A percentile compares a stretch with the other conserved stretches of the same genome.
Evolutionary conservation across 495 filamentous ascomycete genomes (phyloP).

Genomic region (Podospora appendiculata): DNA sequence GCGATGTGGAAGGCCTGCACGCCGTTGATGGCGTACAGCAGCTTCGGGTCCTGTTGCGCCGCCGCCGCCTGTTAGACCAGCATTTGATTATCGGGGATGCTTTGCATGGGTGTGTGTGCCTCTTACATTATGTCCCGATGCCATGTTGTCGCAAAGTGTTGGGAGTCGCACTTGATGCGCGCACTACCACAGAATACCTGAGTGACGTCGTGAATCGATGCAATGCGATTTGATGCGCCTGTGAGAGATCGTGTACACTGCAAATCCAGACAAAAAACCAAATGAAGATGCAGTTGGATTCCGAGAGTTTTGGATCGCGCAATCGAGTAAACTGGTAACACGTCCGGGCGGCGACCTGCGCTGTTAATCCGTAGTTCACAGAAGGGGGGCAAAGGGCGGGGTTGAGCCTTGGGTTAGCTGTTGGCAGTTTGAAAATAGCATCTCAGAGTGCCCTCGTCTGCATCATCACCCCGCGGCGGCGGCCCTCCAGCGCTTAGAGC

Average conservation of each 20-base stretch:
- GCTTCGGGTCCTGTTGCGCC: conserved; percentile 54
- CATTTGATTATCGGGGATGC: background rate
- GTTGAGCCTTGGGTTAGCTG: no score
- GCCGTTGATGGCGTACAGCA: conserved; percentile 77
- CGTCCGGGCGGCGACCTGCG: conserved; percentile 4
- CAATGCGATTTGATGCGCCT: background rate
- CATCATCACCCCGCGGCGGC: conserved; percentile 15
- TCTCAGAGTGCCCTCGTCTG: conserved; percentile 2
- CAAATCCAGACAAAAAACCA: background rate
- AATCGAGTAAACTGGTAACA: conserved; percentile 1
- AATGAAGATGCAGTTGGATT: background rate
- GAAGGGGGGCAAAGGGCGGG: no score
- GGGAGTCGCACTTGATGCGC: no score
- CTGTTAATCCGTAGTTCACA: conserved; percentile 6
- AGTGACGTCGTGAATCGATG: background rate
- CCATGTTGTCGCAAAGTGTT: conserved; percentile 22
- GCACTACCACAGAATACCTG: background rate
- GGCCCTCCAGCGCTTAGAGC: conserved; percentile 25
- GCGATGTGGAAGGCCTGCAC: conserved; percentile 83
- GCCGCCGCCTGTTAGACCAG: conserved; percentile 1
- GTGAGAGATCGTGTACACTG: background rate
- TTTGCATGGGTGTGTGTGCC: background rate
- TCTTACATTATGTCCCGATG: conserved; percentile 44
- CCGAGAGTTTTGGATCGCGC: background rate
- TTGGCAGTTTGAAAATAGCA: conserved; percentile 22